Conservation (phyloP, 2,329 filamentous ascomycete species). For the Albifimbria verrucaria region DNA sequence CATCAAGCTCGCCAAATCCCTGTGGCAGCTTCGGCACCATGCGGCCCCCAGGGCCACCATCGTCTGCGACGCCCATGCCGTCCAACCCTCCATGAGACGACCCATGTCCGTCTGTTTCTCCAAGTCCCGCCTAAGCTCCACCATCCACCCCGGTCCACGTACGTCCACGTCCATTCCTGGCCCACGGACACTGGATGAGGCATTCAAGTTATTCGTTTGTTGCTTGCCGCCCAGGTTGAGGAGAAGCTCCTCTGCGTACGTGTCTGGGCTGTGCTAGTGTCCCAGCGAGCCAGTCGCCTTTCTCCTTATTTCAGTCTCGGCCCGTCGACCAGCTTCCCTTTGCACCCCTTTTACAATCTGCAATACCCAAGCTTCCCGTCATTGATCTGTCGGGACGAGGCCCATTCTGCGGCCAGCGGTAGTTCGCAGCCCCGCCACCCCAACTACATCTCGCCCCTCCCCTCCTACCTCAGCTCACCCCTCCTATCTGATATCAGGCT, state of each 20-base stretch:
- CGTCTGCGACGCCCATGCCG: background rate
- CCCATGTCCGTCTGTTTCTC: background rate
- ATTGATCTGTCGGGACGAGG: background rate
- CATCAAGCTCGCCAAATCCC: slow-evolving; percentile 6
- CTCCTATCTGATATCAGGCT: background rate
- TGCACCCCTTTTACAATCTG: background rate
- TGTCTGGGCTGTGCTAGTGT: too few relatives aligned
- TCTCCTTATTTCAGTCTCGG: background rate
- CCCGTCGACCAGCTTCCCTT: background rate
- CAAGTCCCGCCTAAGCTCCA: background rate
- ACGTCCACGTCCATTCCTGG: background rate
- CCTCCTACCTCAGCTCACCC: background rate
- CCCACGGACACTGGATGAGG: background rate
- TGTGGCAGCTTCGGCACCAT: background rate
- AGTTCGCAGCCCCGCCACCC: background rate
- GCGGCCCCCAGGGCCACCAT: background rate
- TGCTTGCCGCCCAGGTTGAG: background rate
- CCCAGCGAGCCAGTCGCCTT: too few relatives aligned
- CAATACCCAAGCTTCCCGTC: background rate
- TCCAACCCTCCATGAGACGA: background rate
- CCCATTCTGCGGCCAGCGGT: background rate
- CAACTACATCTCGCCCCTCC: background rate
- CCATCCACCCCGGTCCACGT: background rate
- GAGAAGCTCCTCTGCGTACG: too few relatives aligned
- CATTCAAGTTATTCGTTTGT: background rate